phyloP scores from a whole-genome alignment of 768 basidiomycete species.

The Kwoniella sp. region DNA sequence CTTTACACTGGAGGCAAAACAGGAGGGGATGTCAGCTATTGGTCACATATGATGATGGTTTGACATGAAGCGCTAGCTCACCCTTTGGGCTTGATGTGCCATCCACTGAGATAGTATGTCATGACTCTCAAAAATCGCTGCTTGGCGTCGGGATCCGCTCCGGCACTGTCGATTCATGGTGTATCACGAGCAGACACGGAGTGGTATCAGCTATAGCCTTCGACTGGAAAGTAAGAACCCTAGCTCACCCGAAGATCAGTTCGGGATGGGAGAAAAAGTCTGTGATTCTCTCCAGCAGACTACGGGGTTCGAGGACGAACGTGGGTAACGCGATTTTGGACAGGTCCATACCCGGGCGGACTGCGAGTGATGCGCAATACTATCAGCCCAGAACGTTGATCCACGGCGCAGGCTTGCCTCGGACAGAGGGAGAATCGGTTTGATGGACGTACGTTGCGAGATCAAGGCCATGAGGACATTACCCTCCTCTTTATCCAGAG shows the following conservation, averaged over 20 bases:
- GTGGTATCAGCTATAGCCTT: constrained; percentile 8
- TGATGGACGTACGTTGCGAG: constrained; percentile 74
- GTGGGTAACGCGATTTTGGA: constrained; percentile 76
- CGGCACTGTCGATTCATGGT: constrained; percentile 70
- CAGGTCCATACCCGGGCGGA: constrained; percentile 91
- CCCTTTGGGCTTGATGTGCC: constrained; percentile 99
- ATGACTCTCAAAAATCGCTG: constrained; percentile 89
- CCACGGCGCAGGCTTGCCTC: too few species aligned
- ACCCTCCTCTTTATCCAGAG: constrained; percentile 92
- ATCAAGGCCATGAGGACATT: constrained; percentile 85
- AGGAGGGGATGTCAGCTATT: constrained; percentile 7
- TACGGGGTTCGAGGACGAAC: constrained; percentile 94
- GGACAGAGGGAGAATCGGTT: neutral
- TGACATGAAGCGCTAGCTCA: constrained; percentile 24
- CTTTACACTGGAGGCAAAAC: constrained; percentile 66
- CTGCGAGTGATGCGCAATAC: constrained; percentile 26
- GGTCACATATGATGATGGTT: neutral
- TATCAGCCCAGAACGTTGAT: too few species aligned
- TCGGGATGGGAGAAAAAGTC: constrained; percentile 99
- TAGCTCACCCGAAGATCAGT: constrained; percentile 60
- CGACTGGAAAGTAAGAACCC: neutral
- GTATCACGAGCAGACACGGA: too few species aligned
- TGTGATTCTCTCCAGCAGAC: constrained; percentile 96
- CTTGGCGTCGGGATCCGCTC: constrained; percentile 75
- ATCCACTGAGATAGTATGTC: constrained; percentile 95